These are phyloP conservation scores for Umbilicus rupestris DNA, from an alignment of 164 flowering plant genomes.

Conservation along the genomic window DNA sequence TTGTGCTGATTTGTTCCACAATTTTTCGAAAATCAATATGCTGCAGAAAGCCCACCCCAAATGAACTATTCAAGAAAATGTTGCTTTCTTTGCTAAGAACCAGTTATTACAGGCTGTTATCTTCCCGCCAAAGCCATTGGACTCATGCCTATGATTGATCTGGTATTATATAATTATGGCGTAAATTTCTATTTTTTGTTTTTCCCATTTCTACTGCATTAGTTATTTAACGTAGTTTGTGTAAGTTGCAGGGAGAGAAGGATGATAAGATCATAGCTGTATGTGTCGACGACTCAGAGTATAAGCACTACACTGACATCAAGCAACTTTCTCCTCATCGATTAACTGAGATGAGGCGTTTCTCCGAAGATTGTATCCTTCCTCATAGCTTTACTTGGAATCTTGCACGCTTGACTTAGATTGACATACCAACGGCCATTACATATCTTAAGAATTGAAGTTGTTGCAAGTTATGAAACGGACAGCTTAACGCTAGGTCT, in stretches of 20 bases:
- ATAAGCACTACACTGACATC: slow-evolving; percentile 70
- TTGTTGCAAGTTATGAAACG: not conserved
- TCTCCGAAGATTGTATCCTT: slow-evolving; percentile 91
- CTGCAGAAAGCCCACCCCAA: too few species aligned
- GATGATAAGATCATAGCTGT: slow-evolving; percentile 71
- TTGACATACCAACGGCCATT: too few species aligned
- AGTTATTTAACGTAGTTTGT: too few species aligned
- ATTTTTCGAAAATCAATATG: too few species aligned
- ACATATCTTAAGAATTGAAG: too few species aligned
- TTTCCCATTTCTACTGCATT: too few species aligned
- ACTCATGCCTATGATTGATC: slow-evolving; percentile 93
- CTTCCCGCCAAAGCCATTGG: slow-evolving; percentile 92
- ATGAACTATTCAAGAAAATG: too few species aligned
- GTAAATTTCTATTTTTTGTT: not conserved
- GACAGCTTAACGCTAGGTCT: not conserved
- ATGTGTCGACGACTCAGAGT: slow-evolving; percentile 89
- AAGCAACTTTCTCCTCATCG: slow-evolving; percentile 86
- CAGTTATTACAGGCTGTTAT: slow-evolving; percentile 66
- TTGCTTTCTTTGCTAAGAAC: too few species aligned
- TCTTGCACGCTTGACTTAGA: too few species aligned
- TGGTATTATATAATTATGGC: slow-evolving; percentile 26
- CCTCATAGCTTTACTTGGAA: too few species aligned
- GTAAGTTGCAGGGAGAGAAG: slow-evolving; percentile 55
- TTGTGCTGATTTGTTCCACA: not conserved
- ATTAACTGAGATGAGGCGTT: slow-evolving; percentile 82